These are phyloP conservation scores for Termitomyces sp. DNA, from an alignment of 768 basidiomycete genomes.

Conservation along the genomic window DNA sequence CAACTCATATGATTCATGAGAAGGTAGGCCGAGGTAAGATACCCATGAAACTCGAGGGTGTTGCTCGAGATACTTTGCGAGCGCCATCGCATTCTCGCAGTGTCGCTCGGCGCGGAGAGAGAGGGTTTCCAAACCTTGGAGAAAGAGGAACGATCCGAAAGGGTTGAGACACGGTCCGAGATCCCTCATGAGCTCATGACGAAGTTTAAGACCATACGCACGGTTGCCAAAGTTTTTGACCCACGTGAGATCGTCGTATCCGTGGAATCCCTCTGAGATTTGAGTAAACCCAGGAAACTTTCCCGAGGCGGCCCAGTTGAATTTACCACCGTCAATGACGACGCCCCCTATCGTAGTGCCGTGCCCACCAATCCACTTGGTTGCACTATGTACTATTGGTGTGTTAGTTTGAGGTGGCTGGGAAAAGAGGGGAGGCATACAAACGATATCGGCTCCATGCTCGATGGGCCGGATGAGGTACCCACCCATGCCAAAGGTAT, in stretches of 20 bases:
- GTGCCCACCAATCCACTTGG: slow-evolving; percentile 85
- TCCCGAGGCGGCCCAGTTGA: slow-evolving; percentile 68
- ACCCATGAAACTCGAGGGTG: slow-evolving; percentile 75
- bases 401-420: not conserved
- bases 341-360: slow-evolving; percentile 80
- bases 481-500: slow-evolving; percentile 74
- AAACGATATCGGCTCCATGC: slow-evolving; percentile 75
- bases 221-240: slow-evolving; percentile 59
- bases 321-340: slow-evolving; percentile 70
- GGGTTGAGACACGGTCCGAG: slow-evolving; percentile 67
- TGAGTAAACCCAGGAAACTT: slow-evolving; percentile 74
- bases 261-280: slow-evolving; percentile 75
- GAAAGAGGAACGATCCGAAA: slow-evolving; percentile 68
- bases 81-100: slow-evolving; percentile 64
- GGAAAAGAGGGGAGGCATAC: slow-evolving; percentile 25
- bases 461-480: slow-evolving; percentile 71
- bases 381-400: slow-evolving; percentile 62
- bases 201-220: slow-evolving; percentile 64
- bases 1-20: slow-evolving; percentile 56
- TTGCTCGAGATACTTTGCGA: slow-evolving; percentile 60
- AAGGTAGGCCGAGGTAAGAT: slow-evolving; percentile 67
- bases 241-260: slow-evolving; percentile 60
- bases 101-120: slow-evolving; percentile 70
- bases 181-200: slow-evolving; percentile 62
- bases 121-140: slow-evolving; percentile 81